Percentiles rank a stretch among this genome's conserved stretches.
phyloP scores from a whole-genome alignment of 2,329 filamentous ascomycete genomes.

The Aspergillus flavus region DNA sequence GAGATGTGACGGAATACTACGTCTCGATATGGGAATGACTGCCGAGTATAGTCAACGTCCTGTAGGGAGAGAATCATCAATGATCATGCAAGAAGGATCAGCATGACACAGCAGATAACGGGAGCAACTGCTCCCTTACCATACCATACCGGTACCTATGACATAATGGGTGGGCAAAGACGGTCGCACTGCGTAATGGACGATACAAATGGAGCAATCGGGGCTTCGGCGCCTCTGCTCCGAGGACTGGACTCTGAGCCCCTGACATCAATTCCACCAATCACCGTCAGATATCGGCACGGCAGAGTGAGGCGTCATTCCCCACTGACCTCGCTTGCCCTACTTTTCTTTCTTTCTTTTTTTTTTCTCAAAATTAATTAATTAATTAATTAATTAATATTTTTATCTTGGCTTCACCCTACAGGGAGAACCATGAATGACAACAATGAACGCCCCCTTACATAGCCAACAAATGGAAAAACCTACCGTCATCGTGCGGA shows the following conservation, averaged over 20 bases:
- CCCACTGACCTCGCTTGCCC: conserved; percentile 2
- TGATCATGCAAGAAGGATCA: not conserved
- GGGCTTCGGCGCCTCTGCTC: not conserved
- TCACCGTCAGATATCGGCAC: not conserved
- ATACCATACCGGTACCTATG: not conserved
- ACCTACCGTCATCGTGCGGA: too few species aligned
- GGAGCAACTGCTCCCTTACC: not conserved
- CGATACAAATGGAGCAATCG: not conserved
- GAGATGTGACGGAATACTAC: not conserved
- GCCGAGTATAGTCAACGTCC: not conserved
- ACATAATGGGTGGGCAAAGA: not conserved
- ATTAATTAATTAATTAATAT: not conserved
- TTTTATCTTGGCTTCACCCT: not conserved
- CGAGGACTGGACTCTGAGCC: not conserved
- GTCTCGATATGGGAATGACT: not conserved
- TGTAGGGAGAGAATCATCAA: not conserved
- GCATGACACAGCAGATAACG: not conserved
- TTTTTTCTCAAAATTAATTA: not conserved
- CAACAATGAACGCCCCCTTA: conserved; percentile 12
- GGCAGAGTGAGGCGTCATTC: conserved; percentile 9
- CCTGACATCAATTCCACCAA: conserved; percentile 1
- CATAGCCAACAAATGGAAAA: not conserved
- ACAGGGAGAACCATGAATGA: not conserved
- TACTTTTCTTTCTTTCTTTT: not conserved
- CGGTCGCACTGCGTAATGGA: not conserved